These are phyloP conservation scores for Colletotrichum tropicale DNA, from an alignment of 2,329 filamentous ascomycete species.

Conservation along the genomic window DNA sequence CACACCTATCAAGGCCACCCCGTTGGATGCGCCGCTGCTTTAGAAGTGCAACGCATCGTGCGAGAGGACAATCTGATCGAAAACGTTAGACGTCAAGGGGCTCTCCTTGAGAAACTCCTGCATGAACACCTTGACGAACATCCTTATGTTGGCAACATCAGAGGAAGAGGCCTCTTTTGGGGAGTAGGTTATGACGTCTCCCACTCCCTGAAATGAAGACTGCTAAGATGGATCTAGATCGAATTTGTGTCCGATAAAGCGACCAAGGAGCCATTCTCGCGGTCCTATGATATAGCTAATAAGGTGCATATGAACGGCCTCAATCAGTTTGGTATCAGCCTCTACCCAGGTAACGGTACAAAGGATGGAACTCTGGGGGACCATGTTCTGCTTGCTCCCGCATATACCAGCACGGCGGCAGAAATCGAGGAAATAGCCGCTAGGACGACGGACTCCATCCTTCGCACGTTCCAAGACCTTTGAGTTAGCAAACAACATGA, in stretches of 20 bases:
- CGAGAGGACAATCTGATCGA: slow-evolving; percentile 59
- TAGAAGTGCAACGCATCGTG: slow-evolving; percentile 67
- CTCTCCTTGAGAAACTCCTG: slow-evolving; percentile 15
- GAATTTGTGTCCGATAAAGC: slow-evolving; percentile 31
- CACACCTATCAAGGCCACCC: slow-evolving; percentile 69
- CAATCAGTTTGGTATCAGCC: slow-evolving; percentile 47
- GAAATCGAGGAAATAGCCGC: slow-evolving; percentile 22
- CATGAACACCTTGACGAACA: slow-evolving; percentile 25
- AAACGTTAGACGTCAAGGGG: slow-evolving; percentile 62
- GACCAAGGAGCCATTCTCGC: slow-evolving; percentile 32
- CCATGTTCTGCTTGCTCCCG: slow-evolving; percentile 25
- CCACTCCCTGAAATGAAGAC: no score
- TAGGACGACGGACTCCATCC: slow-evolving; percentile 19
- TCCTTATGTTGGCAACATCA: slow-evolving; percentile 31
- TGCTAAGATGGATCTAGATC: slow-evolving; percentile 15
- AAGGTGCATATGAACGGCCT: slow-evolving; percentile 41
- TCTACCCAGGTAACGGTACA: slow-evolving; percentile 40
- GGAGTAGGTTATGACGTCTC: slow-evolving; percentile 14
- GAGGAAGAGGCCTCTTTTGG: slow-evolving; percentile 35
- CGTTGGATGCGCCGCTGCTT: slow-evolving; percentile 61
- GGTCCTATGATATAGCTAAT: slow-evolving; percentile 28
- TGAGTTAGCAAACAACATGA: background rate
- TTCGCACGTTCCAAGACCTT: background rate
- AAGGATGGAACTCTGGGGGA: slow-evolving; percentile 26
- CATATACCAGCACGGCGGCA: slow-evolving; percentile 5